phyloP scores from a whole-genome alignment of 805 yeast genomes.

The Schwanniomyces occidentalis region DNA sequence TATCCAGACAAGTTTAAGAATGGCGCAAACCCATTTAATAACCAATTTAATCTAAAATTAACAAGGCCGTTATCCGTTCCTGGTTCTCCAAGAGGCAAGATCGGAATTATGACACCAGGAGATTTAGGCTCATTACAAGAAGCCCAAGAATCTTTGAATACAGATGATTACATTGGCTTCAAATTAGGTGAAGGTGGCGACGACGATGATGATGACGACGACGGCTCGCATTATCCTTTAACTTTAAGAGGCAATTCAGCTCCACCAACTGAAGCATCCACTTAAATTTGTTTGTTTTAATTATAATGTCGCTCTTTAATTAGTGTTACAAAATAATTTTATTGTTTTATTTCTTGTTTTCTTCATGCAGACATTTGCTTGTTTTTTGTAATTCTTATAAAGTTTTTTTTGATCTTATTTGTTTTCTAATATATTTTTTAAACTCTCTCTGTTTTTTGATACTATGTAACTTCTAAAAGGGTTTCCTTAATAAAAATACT shows the following conservation, averaged over 20 bases:
- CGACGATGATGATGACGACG: conserved; percentile 41
- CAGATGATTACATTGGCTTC: conserved; percentile 75
- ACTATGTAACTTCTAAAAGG: too few species aligned
- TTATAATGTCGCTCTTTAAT: too few species aligned
- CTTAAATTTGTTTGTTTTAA: too few species aligned
- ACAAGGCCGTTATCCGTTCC: conserved; percentile 96
- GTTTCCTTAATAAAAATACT: too few species aligned
- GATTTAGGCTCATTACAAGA: conserved; percentile 97
- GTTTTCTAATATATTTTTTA: too few species aligned
- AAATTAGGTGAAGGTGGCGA: conserved; percentile 46
- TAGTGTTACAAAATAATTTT: too few species aligned
- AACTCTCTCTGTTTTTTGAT: too few species aligned
- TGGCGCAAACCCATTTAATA: conserved; percentile 48
- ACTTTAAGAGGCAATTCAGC: conserved; percentile 47
- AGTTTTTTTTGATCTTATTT: too few species aligned
- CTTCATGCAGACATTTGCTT: too few species aligned
- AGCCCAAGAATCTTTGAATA: conserved; percentile 64
- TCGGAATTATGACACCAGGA: conserved; percentile 92
- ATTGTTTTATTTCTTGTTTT: too few species aligned
- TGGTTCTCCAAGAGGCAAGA: conserved; percentile 83
- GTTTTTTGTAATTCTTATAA: too few species aligned
- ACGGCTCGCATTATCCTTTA: conserved; percentile 41
- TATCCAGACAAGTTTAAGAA: conserved; percentile 80
- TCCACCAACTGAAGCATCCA: neutral
- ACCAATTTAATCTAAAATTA: conserved; percentile 59